Percentiles rank a stretch among this genome's conserved stretches.
These are phyloP conservation scores for Aspergillus sparsus DNA, from an alignment of 495 filamentous ascomycete species.

Conservation along the genomic window DNA sequence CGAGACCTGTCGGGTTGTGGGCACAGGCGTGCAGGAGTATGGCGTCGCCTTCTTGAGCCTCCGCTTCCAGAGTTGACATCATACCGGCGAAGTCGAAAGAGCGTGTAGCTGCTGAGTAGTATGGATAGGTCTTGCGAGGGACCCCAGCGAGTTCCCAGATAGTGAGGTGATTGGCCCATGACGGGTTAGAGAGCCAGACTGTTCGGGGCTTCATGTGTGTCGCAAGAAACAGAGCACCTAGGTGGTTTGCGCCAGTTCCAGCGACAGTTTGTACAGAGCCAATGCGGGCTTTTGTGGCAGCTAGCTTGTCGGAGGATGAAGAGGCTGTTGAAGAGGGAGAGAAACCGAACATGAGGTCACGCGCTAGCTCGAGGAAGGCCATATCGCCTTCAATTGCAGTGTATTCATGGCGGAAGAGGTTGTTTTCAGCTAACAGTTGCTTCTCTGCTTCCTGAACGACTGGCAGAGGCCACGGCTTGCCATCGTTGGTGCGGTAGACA, in stretches of 20 bases:
- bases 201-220: constrained; percentile 46
- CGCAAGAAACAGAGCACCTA: constrained; percentile 83
- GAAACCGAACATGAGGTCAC: constrained; percentile 52
- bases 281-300: constrained; percentile 39
- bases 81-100: constrained; percentile 51
- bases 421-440: constrained; percentile 39
- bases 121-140: constrained; percentile 49
- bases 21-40: constrained; percentile 56
- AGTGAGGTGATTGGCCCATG: constrained; percentile 53
- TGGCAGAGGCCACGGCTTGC: constrained; percentile 54
- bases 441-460: constrained; percentile 49
- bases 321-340: constrained; percentile 31
- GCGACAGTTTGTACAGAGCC: constrained; percentile 74
- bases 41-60: constrained; percentile 45
- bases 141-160: constrained; percentile 50
- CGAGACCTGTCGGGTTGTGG: constrained; percentile 58
- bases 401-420: constrained; percentile 49
- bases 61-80: constrained; percentile 47
- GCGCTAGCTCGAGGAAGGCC: constrained; percentile 44
- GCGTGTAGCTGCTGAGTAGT: constrained; percentile 47
- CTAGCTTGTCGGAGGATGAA: constrained; percentile 27
- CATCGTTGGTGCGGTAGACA: constrained; percentile 55
- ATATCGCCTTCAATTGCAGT: constrained; percentile 50
- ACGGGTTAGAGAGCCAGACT: constrained; percentile 52
- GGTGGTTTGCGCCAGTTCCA: constrained; percentile 86